Base-by-base conservation (phyloP, 495 filamentous ascomycete genomes). In the Aspergillus carlsbadensis region DNA sequence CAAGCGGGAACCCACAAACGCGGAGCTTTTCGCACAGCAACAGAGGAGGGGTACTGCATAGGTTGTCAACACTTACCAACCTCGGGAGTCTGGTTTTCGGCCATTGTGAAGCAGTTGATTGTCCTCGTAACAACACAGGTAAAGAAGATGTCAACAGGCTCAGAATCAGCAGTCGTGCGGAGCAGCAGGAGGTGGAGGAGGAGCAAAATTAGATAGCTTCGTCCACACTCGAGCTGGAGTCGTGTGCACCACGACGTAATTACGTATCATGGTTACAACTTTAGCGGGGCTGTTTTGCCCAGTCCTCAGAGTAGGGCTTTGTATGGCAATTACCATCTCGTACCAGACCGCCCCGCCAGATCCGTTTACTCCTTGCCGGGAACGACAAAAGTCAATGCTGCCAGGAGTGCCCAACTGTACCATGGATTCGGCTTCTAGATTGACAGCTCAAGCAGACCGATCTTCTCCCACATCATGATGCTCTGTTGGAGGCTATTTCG, bases 61-160 rank as follows among this genome's bases (percentile, higher is more conserved):
- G 37, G 37, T 47, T 22, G 37, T 54, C 39, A 58, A 62, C 59
- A 77, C 71, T 60, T 74, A 78, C 74, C 76, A 73, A 76, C 68
- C 73, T 75, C 72, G 69, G 71, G 68, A 36, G 64, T 56, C 58
- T 66, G 60, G 33, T 47, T 61, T 47, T 78, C 76, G 49, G 73
- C 74, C 76, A 78, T 78, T 71, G 71, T 75, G 71, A 41, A 63
- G 39, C 20, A 39, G 37, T 44, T 53, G 18, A 55, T 56, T 49
- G 56, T 45, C 63, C 69, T 71, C 70, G 60, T 62, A 54, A 41
- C 52, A 55, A 46, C 51, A 54, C 51, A 50, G 66, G 58, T 43
- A 62, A 44, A 44, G 44, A 31, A 48, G 20, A 62, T 3, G 55
- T 52, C 53, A 54, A 57, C 20, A 59, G 58, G 53, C 50, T 22